Base-by-base conservation (phyloP, 2,329 filamentous ascomycete genomes). In the Chaetothyriales sp. region DNA sequence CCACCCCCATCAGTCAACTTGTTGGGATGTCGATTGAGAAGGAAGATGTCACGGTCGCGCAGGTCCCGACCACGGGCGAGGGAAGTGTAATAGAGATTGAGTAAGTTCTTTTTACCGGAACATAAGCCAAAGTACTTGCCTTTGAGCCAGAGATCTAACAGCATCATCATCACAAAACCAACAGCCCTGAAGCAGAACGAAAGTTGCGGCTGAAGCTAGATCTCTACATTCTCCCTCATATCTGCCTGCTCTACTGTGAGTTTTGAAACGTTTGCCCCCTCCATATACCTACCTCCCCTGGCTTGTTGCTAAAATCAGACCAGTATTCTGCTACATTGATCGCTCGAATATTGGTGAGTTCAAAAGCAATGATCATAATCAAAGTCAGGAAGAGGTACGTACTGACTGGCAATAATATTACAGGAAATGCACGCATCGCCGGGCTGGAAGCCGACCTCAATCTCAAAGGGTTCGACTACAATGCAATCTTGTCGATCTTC, bases 241-340 rank as follows among this genome's bases (percentile, higher is more conserved):
- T 84, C 0, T 68, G 80, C 0, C 51, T 84, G 0, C 67, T 86
- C 2, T 86, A 85, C 59, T 25, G 22, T 71, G 85, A 0, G 84
- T 85, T 60, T 84, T 81, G 66, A 85, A 84, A 65, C n/a, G n/a
- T 84, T 85, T 55, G 81, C 44, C 18, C n/a, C n/a, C n/a, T n/a
- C n/a, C 15, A 20, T 46, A 15, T 20, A 9, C 19, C 19, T 20
- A n/a, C 39, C 43, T n/a, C n/a, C n/a, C n/a, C n/a, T n/a, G n/a
- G n/a, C n/a, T n/a, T 32, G 43, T 48, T 32, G 47, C 39, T 20
- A n/a, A 25, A 46, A n/a, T 25, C 44, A 46, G 22, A 3, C 22
- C 6, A 25, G 18, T 46, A 18, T 84, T 85, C 59, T 84, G 81
- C 66, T 85, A 84, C 64, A 83, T 86, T 56, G 82, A 56, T 51